A percentile compares a stretch with the other conserved stretches of the same genome.
These are phyloP conservation scores for Celoporthe dispersa DNA, from an alignment of 2,329 filamentous ascomycete genomes.

Conservation along the genomic window DNA sequence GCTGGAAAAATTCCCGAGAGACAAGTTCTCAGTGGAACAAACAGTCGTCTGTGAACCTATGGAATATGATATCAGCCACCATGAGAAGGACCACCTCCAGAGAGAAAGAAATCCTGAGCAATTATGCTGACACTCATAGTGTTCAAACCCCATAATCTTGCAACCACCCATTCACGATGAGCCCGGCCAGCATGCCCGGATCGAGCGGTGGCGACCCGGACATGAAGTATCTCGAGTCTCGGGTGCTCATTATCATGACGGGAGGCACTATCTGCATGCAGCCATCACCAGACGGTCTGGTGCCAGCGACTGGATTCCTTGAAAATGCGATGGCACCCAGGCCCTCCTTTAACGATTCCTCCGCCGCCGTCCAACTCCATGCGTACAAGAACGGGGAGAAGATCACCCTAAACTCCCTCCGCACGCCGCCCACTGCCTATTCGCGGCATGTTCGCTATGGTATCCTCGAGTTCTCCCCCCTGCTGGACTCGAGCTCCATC, in stretches of 20 bases:
- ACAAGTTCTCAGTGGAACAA: background rate
- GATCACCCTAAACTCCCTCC: slow-evolving; percentile 66
- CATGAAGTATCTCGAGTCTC: slow-evolving; percentile 66
- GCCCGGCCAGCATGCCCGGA: background rate
- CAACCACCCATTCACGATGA: background rate
- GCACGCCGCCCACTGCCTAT: slow-evolving; percentile 81
- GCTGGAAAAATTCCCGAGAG: background rate
- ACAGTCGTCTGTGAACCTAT: background rate
- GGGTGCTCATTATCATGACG: slow-evolving; percentile 89
- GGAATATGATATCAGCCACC: background rate
- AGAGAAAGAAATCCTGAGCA: background rate
- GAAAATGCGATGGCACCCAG: slow-evolving; percentile 80
- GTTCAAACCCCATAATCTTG: background rate
- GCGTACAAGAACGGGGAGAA: slow-evolving; percentile 56
- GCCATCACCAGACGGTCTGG: slow-evolving; percentile 75
- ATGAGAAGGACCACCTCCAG: background rate
- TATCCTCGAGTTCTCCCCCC: slow-evolving; percentile 80
- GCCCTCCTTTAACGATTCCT: slow-evolving; percentile 83
- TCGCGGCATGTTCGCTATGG: slow-evolving; percentile 81
- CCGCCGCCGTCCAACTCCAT: slow-evolving; percentile 56
- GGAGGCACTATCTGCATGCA: slow-evolving; percentile 93
- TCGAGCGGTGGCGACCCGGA: slow-evolving; percentile 24
- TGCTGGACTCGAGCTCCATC: slow-evolving; percentile 90
- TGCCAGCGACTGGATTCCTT: slow-evolving; percentile 80
- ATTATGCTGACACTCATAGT: background rate